Evolutionary conservation across 1,284 basidiomycete genomes (phyloP).

Genomic region (Boletus calvinii): DNA sequence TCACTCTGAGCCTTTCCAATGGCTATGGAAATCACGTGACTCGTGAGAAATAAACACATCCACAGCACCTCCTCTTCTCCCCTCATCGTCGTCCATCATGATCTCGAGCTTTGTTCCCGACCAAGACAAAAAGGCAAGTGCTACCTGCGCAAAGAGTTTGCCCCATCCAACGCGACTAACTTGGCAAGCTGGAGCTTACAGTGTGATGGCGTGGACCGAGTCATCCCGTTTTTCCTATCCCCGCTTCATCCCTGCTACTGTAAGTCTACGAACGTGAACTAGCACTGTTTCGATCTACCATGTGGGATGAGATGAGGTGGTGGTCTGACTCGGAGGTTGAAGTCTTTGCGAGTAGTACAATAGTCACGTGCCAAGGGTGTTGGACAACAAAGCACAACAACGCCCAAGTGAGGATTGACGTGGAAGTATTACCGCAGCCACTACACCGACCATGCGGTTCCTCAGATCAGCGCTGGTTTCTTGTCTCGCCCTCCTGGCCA

Average conservation of each 20-base stretch:
- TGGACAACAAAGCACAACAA: conserved; percentile 24
- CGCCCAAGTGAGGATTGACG: conserved; percentile 15
- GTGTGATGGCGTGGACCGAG: too few species aligned
- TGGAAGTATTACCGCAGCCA: conserved; percentile 15
- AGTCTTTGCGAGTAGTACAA: too few species aligned
- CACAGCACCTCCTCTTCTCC: too few species aligned
- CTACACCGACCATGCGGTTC: conserved; percentile 20
- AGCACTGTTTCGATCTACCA: background rate
- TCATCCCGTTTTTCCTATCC: too few species aligned
- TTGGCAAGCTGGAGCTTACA: too few species aligned
- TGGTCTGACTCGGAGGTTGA: too few species aligned
- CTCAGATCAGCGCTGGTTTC: conserved; percentile 26
- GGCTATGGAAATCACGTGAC: conserved; percentile 18
- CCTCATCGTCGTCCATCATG: too few species aligned
- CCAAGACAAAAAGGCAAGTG: too few species aligned
- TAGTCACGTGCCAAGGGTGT: conserved; percentile 22
- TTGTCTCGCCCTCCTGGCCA: conserved; percentile 33
- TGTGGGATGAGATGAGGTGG: too few species aligned
- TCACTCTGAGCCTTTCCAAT: background rate
- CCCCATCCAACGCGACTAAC: too few species aligned
- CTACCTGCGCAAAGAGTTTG: too few species aligned
- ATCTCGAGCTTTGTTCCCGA: too few species aligned
- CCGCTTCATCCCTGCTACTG: background rate
- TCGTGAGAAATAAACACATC: conserved; percentile 18
- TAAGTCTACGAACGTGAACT: background rate